Evolutionary conservation across 2,329 filamentous ascomycete genomes (phyloP).

Genomic region (Diaporthe vaccinii): DNA sequence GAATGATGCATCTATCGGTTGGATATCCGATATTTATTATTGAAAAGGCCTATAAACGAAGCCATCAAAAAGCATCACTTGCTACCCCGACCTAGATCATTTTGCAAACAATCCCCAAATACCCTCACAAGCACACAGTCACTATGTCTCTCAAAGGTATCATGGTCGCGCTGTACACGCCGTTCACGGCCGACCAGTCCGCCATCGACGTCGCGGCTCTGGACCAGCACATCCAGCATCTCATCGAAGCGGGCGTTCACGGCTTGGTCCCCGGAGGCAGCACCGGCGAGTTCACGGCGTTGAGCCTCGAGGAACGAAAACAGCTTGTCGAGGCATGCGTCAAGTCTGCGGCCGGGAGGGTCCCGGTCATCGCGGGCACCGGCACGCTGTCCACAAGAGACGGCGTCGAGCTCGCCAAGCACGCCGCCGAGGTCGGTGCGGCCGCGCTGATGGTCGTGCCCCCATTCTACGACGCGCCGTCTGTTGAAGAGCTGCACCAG

Average conservation of each 20-base stretch:
- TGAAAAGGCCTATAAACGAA: background rate
- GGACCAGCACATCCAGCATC: constrained; percentile 59
- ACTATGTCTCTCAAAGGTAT: constrained; percentile 54
- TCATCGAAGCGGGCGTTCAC: constrained; percentile 60
- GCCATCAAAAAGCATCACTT: no score
- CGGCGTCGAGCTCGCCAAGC: background rate
- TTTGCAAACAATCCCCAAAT: background rate
- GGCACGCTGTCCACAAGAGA: constrained; percentile 2
- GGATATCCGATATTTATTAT: background rate
- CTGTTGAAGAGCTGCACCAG: background rate
- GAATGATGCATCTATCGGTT: no score
- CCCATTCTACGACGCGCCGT: constrained; percentile 9
- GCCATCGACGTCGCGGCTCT: constrained; percentile 56
- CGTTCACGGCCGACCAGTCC: constrained; percentile 58
- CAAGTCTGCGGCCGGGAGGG: constrained; percentile 1
- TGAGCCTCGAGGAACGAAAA: constrained; percentile 60
- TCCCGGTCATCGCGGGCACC: background rate
- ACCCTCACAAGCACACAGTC: background rate
- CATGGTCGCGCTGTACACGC: constrained; percentile 63
- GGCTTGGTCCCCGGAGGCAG: constrained; percentile 65
- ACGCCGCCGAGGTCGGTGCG: background rate
- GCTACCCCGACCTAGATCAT: background rate
- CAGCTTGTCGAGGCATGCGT: constrained; percentile 45
- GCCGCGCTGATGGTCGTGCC: constrained; percentile 6
- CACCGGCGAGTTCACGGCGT: constrained; percentile 63